Percentiles rank a stretch among this genome's conserved stretches.
These are phyloP conservation scores for Fistulinella staudtii DNA, from an alignment of 1,284 basidiomycete genomes.

Conservation along the genomic window DNA sequence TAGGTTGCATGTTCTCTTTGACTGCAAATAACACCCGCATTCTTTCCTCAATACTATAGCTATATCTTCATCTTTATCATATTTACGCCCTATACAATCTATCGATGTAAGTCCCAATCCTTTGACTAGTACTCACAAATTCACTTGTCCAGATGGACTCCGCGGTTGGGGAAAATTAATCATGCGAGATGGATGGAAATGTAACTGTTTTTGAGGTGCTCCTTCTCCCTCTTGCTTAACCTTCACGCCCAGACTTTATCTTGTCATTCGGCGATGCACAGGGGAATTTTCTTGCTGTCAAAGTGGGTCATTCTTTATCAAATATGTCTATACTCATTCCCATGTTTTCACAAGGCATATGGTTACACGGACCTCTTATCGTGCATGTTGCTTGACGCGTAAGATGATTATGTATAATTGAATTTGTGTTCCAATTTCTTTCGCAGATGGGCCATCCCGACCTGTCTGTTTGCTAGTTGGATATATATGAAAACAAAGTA, in stretches of 20 bases:
- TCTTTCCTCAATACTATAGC: conserved; percentile 37
- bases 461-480: conserved; percentile 77
- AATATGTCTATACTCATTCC: background rate
- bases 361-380: conserved; percentile 82
- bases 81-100: conserved; percentile 84
- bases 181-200: conserved; percentile 78
- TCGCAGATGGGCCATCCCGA: conserved; percentile 76
- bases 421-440: conserved; percentile 5
- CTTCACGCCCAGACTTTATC: conserved; percentile 76
- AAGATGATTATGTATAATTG: conserved; percentile 24
- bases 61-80: conserved; percentile 72
- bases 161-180: conserved; percentile 74
- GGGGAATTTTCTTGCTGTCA: conserved; percentile 79
- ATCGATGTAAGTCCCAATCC: conserved; percentile 50
- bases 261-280: conserved; percentile 76
- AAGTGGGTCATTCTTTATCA: conserved; percentile 37
- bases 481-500: conserved; percentile 75
- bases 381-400: conserved; percentile 86
- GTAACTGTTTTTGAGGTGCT: no score
- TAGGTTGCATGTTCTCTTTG: conserved; percentile 36
- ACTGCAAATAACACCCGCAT: background rate
- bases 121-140: background rate
- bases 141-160: conserved; percentile 55
- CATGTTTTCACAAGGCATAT: conserved; percentile 52
- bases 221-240: no score